These are phyloP conservation scores for Microdochium nivale DNA, from an alignment of 2,329 filamentous ascomycete species.

Conservation along the genomic window DNA sequence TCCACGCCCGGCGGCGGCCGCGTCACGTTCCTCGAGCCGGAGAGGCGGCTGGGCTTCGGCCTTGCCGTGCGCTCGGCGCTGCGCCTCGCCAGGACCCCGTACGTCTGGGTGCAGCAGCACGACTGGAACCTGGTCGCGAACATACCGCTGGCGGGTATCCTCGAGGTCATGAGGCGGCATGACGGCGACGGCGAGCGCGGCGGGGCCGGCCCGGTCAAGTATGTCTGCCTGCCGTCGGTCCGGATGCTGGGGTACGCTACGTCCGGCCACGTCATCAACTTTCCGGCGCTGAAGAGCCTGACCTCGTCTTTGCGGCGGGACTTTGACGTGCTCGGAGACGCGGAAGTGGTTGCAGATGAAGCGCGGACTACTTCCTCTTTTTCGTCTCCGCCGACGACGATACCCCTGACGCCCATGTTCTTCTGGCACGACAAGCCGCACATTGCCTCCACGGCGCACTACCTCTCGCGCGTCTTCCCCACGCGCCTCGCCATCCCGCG, in stretches of 20 bases:
- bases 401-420: slow-evolving; percentile 46
- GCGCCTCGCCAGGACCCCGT: slow-evolving; percentile 34
- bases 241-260: slow-evolving; percentile 42
- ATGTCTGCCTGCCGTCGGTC: slow-evolving; percentile 43
- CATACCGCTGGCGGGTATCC: slow-evolving; percentile 32
- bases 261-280: slow-evolving; percentile 34
- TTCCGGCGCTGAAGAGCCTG: slow-evolving; percentile 29
- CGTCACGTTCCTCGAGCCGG: slow-evolving; percentile 40
- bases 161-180: slow-evolving; percentile 35
- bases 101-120: slow-evolving; percentile 50
- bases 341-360: slow-evolving; percentile 4
- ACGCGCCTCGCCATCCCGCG: slow-evolving; percentile 38
- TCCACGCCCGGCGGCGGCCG: slow-evolving; percentile 21
- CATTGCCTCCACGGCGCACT: slow-evolving; percentile 38
- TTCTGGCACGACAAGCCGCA: slow-evolving; percentile 54
- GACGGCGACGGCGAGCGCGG: slow-evolving; percentile 16
- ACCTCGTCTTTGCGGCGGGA: slow-evolving; percentile 32
- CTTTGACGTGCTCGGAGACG: slow-evolving; percentile 23
- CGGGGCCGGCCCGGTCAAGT: slow-evolving; percentile 31
- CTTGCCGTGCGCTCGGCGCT: slow-evolving; percentile 44
- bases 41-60: slow-evolving; percentile 39
- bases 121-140: slow-evolving; percentile 41
- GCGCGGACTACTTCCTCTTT: background rate
- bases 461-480: slow-evolving; percentile 39
- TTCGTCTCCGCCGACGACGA: too few relatives aligned